A percentile compares a stretch with the other conserved stretches of the same genome.
These are phyloP conservation scores for Pythium phragmitis DNA, from an alignment of 352 stramenopile species.

Conservation along the genomic window DNA sequence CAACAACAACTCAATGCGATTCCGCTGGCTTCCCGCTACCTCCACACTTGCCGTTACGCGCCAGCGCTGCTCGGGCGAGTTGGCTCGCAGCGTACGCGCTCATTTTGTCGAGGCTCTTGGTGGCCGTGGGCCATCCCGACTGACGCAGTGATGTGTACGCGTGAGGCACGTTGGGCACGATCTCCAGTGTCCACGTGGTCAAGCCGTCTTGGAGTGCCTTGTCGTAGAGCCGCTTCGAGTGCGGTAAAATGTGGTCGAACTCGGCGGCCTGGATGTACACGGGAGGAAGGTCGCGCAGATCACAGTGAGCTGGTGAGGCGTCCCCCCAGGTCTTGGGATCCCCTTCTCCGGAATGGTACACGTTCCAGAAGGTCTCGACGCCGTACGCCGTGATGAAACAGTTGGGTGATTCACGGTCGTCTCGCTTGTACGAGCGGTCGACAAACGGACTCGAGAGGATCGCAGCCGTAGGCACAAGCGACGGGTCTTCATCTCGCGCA, in stretches of 20 bases:
- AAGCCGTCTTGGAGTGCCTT: constrained; percentile 19
- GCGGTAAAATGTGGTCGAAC: constrained; percentile 22
- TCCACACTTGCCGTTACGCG: too few relatives aligned
- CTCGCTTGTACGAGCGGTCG: constrained; percentile 15
- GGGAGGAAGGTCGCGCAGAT: constrained; percentile 16
- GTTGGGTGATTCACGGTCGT: constrained; percentile 21
- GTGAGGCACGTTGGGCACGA: constrained; percentile 22
- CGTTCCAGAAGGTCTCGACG: constrained; percentile 2
- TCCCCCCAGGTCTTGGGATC: constrained; percentile 22
- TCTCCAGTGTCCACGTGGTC: constrained; percentile 19
- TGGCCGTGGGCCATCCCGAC: constrained; percentile 9
- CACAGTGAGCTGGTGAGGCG: constrained; percentile 21
- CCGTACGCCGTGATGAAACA: constrained; percentile 18
- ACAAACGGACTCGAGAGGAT: constrained; percentile 35
- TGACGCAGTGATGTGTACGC: constrained; percentile 27
- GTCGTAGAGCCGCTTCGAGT: constrained; percentile 18
- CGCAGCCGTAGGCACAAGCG: not conserved
- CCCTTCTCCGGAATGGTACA: constrained; percentile 20
- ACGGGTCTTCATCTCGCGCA: constrained; percentile 7
- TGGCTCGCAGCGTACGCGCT: constrained; percentile 12
- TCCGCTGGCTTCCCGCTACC: too few relatives aligned
- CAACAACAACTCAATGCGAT: too few relatives aligned
- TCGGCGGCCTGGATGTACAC: constrained; percentile 25
- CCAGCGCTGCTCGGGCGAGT: too few relatives aligned
- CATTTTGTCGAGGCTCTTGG: constrained; percentile 21